A percentile compares a stretch with the other conserved stretches of the same genome.
Evolutionary conservation across 2,329 filamentous ascomycete species (phyloP).

Genomic region (Apiospora koreana): DNA sequence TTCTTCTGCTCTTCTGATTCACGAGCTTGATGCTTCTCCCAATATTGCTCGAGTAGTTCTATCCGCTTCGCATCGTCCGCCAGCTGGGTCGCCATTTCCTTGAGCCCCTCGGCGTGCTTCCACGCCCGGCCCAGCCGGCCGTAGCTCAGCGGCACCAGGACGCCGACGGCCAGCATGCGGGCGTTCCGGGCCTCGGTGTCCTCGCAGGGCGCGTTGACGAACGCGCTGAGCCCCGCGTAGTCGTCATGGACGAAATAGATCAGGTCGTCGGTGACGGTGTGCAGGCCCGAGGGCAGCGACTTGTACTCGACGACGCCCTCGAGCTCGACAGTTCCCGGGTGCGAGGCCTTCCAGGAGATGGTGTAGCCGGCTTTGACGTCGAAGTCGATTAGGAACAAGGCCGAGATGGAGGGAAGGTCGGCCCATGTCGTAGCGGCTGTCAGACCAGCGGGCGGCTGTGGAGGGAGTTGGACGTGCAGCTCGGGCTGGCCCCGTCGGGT

Average conservation of each 20-base stretch:
- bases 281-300: conserved; percentile 88
- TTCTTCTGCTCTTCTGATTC: conserved; percentile 30
- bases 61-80: conserved; percentile 66
- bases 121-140: conserved; percentile 86
- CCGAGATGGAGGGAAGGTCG: conserved; percentile 66
- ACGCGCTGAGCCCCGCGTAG: conserved; percentile 88
- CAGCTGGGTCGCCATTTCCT: conserved; percentile 69
- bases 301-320: conserved; percentile 95
- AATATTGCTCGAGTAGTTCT: conserved; percentile 74
- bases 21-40: conserved; percentile 61
- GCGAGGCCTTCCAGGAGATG: conserved; percentile 81
- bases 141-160: conserved; percentile 82
- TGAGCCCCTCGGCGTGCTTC: conserved; percentile 79
- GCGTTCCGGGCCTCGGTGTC: conserved; percentile 80
- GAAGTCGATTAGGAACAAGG: conserved; percentile 87
- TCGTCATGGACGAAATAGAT: conserved; percentile 90
- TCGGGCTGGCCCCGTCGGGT: conserved; percentile 35
- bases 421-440: conserved; percentile 34
- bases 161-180: conserved; percentile 88
- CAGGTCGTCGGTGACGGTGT: conserved; percentile 84
- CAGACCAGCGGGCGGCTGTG: conserved; percentile 18
- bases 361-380: conserved; percentile 92
- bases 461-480: conserved; percentile 33
- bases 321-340: conserved; percentile 63
- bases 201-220: conserved; percentile 79